Conservation (phyloP, 2,329 filamentous ascomycete species). For the Trichoderma koningii region DNA sequence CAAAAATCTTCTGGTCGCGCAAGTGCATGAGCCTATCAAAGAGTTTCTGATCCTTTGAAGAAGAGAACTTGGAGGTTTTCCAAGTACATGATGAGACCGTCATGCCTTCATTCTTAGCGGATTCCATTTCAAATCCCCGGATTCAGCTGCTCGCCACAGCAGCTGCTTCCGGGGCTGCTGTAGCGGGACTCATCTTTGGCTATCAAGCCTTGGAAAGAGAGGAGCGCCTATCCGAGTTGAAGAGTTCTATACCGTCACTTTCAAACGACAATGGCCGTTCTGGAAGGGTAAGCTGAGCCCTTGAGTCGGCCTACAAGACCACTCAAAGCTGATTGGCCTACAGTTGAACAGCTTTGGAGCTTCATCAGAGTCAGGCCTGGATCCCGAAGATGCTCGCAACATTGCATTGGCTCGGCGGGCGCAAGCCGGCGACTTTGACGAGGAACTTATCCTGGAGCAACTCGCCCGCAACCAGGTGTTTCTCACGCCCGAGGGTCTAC, state of each 20-base stretch:
- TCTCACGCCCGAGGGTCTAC: conserved; percentile 77
- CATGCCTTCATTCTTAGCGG: conserved; percentile 50
- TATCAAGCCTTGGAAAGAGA: conserved; percentile 62
- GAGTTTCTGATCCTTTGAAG: not conserved
- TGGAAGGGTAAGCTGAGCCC: conserved; percentile 31
- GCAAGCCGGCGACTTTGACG: conserved; percentile 64
- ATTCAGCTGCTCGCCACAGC: conserved; percentile 72
- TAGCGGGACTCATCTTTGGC: conserved; percentile 61
- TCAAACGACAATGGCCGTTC: conserved; percentile 30
- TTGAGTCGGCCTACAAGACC: not conserved
- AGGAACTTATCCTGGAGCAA: conserved; percentile 90
- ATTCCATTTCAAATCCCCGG: conserved; percentile 49
- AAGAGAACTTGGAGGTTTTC: not conserved
- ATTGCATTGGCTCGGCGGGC: conserved; percentile 60
- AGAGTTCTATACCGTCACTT: conserved; percentile 57
- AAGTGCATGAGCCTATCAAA: too few relatives aligned
- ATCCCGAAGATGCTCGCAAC: conserved; percentile 64
- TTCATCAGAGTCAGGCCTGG: conserved; percentile 49
- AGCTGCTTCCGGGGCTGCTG: conserved; percentile 62
- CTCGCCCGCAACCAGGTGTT: conserved; percentile 92
- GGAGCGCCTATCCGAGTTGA: conserved; percentile 58
- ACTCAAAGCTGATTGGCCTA: not conserved
- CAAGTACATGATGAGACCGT: conserved; percentile 30
- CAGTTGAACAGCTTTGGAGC: conserved; percentile 65
- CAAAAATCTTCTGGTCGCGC: too few relatives aligned